Evolutionary conservation across 2,329 filamentous ascomycete genomes (phyloP).

Genomic region (Colletotrichum siamense): DNA sequence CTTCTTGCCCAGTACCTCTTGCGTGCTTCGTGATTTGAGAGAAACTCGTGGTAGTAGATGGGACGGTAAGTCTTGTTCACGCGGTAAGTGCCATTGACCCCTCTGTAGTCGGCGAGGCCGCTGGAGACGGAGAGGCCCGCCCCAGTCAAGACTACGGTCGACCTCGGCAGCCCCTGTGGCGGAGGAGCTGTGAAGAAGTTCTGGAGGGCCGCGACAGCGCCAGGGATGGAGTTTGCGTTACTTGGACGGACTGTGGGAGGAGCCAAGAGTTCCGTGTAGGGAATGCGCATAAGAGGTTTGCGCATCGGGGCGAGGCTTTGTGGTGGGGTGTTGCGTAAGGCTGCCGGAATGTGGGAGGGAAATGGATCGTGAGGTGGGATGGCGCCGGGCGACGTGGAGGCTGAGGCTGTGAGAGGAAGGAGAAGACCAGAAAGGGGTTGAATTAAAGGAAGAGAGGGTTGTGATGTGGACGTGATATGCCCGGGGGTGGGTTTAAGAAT

Average conservation of each 20-base stretch:
- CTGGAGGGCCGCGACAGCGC: conserved; percentile 78
- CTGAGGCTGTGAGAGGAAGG: conserved; percentile 7
- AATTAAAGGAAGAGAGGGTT: neutral
- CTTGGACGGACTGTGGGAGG: conserved; percentile 76
- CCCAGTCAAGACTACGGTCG: conserved; percentile 68
- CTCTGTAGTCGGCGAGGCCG: conserved; percentile 91
- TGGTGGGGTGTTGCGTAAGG: conserved; percentile 6
- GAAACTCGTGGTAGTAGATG: conserved; percentile 92
- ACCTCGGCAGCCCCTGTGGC: conserved; percentile 50
- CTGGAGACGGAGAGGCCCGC: conserved; percentile 94
- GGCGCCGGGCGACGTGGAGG: neutral
- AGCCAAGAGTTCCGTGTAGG: conserved; percentile 85
- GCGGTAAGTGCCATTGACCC: conserved; percentile 88
- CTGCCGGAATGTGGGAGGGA: conserved; percentile 15
- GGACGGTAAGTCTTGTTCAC: conserved; percentile 89
- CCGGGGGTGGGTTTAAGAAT: neutral
- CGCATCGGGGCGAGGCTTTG: conserved; percentile 51
- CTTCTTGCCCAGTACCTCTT: conserved; percentile 96
- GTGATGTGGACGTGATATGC: neutral
- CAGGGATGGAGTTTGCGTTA: conserved; percentile 71
- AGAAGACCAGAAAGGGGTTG: neutral
- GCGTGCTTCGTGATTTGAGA: conserved; percentile 79
- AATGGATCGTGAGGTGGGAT: neutral
- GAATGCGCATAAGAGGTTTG: conserved; percentile 83
- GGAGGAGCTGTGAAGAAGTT: conserved; percentile 74